Base-by-base conservation (phyloP, 2,329 filamentous ascomycete genomes). In the Fusarium goolgardi region DNA sequence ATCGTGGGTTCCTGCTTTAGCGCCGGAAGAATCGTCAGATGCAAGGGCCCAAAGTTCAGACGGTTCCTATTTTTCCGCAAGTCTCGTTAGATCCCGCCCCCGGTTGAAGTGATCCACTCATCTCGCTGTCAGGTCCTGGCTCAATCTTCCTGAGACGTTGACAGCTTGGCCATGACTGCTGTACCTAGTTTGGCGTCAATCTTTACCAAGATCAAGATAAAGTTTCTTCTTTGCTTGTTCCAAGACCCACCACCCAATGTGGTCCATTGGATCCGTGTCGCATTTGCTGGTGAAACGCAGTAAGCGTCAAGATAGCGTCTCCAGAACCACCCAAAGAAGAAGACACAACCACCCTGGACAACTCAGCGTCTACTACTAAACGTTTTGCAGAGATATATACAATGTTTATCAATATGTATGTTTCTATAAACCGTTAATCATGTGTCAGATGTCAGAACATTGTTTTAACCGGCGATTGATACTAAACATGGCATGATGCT, bases 1-100 rank as follows among this genome's bases (percentile, higher is more conserved):
- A 23, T 51, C 47, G 47, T 51, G 47, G 47, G 47, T 70, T 64
- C 67, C 67, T 70, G 67, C 67, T 56, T 70, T 70, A 69, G 67
- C 63, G 67, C 66, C 51, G 54, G 52, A 47, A 53, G 23, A 53
- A 50, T 18, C 21, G 15, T 21, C 9, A 45, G 15, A 23, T 3
- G 37, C 34, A 44, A 57, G 40, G 59, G 43, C 18, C 18, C 32
- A 44, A 27, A 44, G 41, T 44, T 20, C 21, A 21, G 29, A 35
- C 60, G 60, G 59, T 59, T n/a, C 57, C 18, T 59, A 49, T 64
- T 64, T 64, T 65, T 64, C 61, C 59, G 61, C 46, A 64, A 64
- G 61, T 64, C 61, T 25, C 8, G 39, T 20, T 51, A 51, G 45
- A 37, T 56, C 45, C 35, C 34, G 47, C 45, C 20, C 43, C n/a